Base-by-base conservation (phyloP, 352 stramenopile genomes). In the Globisporangium emineosum region DNA sequence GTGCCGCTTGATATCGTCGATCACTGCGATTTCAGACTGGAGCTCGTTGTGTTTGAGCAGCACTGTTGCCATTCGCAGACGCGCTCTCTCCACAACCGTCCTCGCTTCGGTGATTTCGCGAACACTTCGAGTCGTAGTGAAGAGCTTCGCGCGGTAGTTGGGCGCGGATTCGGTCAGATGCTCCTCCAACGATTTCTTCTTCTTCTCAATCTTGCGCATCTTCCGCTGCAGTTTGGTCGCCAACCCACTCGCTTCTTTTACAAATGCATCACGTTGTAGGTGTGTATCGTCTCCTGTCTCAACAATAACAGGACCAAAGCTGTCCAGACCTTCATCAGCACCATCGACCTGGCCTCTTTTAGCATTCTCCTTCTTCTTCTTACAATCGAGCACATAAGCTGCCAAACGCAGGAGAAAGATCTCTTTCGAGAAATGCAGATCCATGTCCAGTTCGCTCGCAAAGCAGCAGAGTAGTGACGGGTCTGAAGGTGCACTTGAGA, bases 181-280 rank as follows among this genome's bases (percentile, higher is more conserved):
- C 0, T 83, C 66, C 52, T 81, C 67, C 0, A 75, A 23, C 0
- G 43, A 9, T 21, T 66, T 78, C 12, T 70, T 50, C 53, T 89
- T 88, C 62, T 91, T 91, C 23, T 78, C 78, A 12, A 73, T 57
- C 62, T 78, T 83, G 29, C 79, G 78, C 25, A 80, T 60, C 60
- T 89, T 88, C 8, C 82, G 71, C 51, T 88, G 78, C 0, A 73
- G 35, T 53, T 74, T 72, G 15, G 65, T 67, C 2, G 72, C 52
- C 10, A 82, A 17, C 1, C 56, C 32, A 2, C 66, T 66, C 1
- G 56, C 40, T 8, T 82, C 64, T 3, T 71, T 65, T 2, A 65
- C 42, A 23, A 80, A 43, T 8, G 21, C 2, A 10, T 66, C 42
- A 33, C 43, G 42, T 19, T 57, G 29, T 30, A 47, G 27, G 2